Evolutionary conservation across 805 yeast species (phyloP), one percentile per base, ranked within the genome.

Genomic region (Monosporozyma aerobia): DNA sequence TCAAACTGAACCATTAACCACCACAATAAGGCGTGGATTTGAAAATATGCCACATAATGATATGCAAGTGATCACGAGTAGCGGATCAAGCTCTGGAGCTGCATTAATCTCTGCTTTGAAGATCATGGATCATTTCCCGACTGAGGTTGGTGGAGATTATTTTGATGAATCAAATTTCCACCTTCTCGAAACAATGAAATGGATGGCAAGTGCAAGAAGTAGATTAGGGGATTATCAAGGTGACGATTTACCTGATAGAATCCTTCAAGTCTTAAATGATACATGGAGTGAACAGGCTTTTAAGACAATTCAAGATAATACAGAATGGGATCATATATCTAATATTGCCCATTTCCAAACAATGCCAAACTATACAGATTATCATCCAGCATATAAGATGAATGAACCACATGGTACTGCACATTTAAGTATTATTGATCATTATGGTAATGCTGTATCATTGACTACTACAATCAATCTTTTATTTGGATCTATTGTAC

Each of bases 321-420:
- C 44, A 50, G 37, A 29, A 30, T 32, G 40, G 49, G 6, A 47
- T 41, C 35, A 50, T 16, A 53, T 9, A 4, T 5, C 5, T 3
- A 39, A 19, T 23, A 22, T 32, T 8, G 43, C 33, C 2, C 11
- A 13, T 6, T 56, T 53, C 48, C 65, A 67, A 47, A 92, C 98
- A 0, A 61, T 77, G 30, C 73, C 71, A 7, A 72, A 77, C 25
- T 90, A 92, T 90, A 65, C 76, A 37, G 82, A 80, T 55, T 92
- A 92, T 63, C 74, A 81, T 35, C 97, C 98, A 0, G 80, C 82
- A 14, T 92, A 81, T 63, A 89, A 85, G 59, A 71, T 81, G 40
- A 80, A 79, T 50, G 86, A 85, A n/a, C 87, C 92, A 1, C 87
- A 87, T 62, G 99, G 99, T 1, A 92, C 99, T 0, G 77, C 97